Conservation (phyloP, 306 rosid species). For the Mimosa pudica region DNA sequence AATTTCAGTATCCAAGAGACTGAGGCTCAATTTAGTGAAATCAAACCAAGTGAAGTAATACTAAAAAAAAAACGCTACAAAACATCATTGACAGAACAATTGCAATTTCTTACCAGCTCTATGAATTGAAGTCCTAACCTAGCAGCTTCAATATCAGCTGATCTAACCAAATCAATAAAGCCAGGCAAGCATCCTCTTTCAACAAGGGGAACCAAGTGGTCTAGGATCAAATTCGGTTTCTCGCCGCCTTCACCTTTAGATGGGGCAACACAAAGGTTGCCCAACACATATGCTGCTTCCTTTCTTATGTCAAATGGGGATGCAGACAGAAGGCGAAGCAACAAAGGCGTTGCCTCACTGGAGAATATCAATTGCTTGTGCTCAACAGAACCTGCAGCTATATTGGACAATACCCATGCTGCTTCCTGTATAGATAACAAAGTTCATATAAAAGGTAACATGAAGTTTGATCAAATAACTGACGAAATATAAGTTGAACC, state of each 20-base stretch:
- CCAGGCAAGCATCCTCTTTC: conserved; percentile 80
- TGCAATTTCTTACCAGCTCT: conserved; percentile 70
- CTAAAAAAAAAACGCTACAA: conserved; percentile 26
- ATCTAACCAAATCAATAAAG: conserved; percentile 80
- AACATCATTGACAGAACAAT: conserved; percentile 21
- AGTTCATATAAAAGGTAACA: conserved; percentile 30
- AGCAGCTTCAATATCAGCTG: conserved; percentile 88
- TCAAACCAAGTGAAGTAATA: conserved; percentile 19
- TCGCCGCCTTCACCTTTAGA: conserved; percentile 60
- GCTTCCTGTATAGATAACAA: conserved; percentile 67
- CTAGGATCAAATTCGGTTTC: conserved; percentile 67
- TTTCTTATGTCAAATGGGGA: conserved; percentile 88
- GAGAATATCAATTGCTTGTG: conserved; percentile 79
- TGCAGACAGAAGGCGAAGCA: conserved; percentile 66
- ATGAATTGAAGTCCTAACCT: conserved; percentile 88
- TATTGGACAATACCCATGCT: conserved; percentile 91
- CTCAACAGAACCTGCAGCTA: conserved; percentile 83
- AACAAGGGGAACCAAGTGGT: conserved; percentile 80
- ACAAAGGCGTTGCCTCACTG: conserved; percentile 66
- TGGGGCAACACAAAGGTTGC: conserved; percentile 86
- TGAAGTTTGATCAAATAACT: conserved; percentile 24
- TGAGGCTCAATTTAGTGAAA: neutral
- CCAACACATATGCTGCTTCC: conserved; percentile 91
- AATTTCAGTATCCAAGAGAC: conserved; percentile 24
- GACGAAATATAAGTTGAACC: conserved; percentile 47